phyloP scores from a whole-genome alignment of 768 basidiomycete genomes.

The Gautieria morchelliformis region DNA sequence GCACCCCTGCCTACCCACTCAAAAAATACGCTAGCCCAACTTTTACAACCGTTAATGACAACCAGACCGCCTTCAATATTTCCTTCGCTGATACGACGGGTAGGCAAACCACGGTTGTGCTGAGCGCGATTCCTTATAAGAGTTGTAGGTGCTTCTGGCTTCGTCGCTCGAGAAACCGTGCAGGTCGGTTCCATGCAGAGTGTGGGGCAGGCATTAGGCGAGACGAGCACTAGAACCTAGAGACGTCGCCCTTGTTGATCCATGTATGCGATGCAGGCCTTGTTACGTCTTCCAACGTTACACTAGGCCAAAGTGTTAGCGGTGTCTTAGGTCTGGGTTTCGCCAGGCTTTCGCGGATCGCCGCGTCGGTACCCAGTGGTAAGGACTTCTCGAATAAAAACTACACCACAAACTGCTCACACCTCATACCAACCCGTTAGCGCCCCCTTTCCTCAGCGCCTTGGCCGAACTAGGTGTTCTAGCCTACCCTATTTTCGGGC shows the following conservation, averaged over 20 bases:
- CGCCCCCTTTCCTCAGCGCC: slow-evolving; percentile 56
- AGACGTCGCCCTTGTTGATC: background rate
- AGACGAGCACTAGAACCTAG: slow-evolving; percentile 13
- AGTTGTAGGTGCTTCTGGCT: slow-evolving; percentile 51
- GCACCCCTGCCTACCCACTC: slow-evolving; percentile 63
- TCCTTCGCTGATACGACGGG: slow-evolving; percentile 63
- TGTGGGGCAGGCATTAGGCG: slow-evolving; percentile 59
- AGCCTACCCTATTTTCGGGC: slow-evolving; percentile 69
- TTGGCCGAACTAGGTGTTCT: slow-evolving; percentile 55
- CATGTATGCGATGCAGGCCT: slow-evolving; percentile 35
- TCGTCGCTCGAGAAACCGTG: slow-evolving; percentile 59
- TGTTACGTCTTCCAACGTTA: slow-evolving; percentile 51
- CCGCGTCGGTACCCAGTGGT: slow-evolving; percentile 39
- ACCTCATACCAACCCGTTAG: slow-evolving; percentile 24
- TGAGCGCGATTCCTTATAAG: background rate
- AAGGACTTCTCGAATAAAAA: background rate
- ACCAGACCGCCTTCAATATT: slow-evolving; percentile 48
- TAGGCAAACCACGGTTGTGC: slow-evolving; percentile 26
- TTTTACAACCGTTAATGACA: slow-evolving; percentile 50
- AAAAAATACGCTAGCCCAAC: slow-evolving; percentile 49
- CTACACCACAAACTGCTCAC: background rate
- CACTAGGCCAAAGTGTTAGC: slow-evolving; percentile 52
- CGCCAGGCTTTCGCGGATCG: slow-evolving; percentile 57
- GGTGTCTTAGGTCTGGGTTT: slow-evolving; percentile 74
- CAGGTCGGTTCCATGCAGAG: slow-evolving; percentile 50